Base-by-base conservation (phyloP, 495 filamentous ascomycete species). In the Penicillium soppii region DNA sequence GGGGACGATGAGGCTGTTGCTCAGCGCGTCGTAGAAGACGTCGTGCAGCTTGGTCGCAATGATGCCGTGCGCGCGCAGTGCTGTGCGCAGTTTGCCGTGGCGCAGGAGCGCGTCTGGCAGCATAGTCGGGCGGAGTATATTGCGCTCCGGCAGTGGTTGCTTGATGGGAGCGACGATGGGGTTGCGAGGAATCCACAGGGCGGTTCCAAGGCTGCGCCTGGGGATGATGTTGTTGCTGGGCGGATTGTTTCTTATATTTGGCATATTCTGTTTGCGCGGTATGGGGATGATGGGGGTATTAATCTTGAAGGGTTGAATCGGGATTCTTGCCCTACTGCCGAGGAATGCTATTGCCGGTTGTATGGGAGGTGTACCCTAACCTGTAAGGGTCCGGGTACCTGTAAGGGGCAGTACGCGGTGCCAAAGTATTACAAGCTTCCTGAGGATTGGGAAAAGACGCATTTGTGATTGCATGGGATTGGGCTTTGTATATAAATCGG, bases 11-110 rank as follows among this genome's bases (percentile, higher is more conserved):
- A 57, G 12, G 44, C 42, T 13, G 39, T n/a, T 10, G 35, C 49
- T 3, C 22, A 33, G 9, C 17, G 46, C 10, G 10, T 21, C 1
- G 27, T 12, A 1, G 17, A 5, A 9, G 25, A 32, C 1, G 51
- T 32, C 1, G 22, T 59, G 7, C 41, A 53, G 25, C 62, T 71
- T 1, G 59, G 67, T 7, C 50, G 67, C 6, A 61, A 61, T 21
- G 65, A 75, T 42, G 55, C 66, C 4, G 43, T 77, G 6, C 59
- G 74, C 2, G 49, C 72, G 23, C 70, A 74, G 52, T 77, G 74
- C 52, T 77, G 74, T 60, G 73, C 71, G 30, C 74, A 77, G 41
- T 76, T 77, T 54, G 69, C 66, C 13, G 69, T 76, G 27, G 47
- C 64, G 12, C 58, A 65, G 1, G 59, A 68, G 13, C 61, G 63